Percentiles rank a stretch among this genome's conserved stretches.
Evolutionary conservation across 2,329 filamentous ascomycete species (phyloP).

Genomic region (Penicillium italicum): DNA sequence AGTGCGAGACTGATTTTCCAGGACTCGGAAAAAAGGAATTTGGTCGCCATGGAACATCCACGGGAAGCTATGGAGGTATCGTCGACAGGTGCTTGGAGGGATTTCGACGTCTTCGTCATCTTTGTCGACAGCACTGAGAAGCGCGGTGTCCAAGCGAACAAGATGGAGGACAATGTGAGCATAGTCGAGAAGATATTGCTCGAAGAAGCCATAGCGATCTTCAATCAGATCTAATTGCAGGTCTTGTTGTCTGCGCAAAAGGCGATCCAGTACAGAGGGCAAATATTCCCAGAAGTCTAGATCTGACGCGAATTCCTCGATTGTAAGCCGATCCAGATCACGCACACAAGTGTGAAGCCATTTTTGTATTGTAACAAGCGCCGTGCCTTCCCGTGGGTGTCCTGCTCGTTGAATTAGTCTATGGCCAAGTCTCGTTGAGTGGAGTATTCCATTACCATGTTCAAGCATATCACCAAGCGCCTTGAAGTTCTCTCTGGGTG

Average conservation of each 20-base stretch:
- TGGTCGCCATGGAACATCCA: constrained; percentile 34
- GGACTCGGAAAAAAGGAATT: constrained; percentile 38
- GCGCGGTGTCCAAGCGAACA: constrained; percentile 37
- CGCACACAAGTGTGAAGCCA: constrained; percentile 43
- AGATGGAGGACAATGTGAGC: constrained; percentile 42
- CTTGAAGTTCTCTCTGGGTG: constrained; percentile 33
- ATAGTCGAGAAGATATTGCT: constrained; percentile 43
- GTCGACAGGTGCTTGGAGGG: constrained; percentile 31
- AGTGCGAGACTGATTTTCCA: constrained; percentile 30
- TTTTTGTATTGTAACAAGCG: constrained; percentile 38
- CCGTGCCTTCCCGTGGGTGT: constrained; percentile 27
- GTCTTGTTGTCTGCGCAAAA: constrained; percentile 38
- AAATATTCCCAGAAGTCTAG: constrained; percentile 46
- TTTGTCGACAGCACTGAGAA: constrained; percentile 27
- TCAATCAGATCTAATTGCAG: constrained; percentile 33
- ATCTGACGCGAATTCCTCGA: constrained; percentile 38
- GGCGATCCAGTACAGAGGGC: constrained; percentile 38
- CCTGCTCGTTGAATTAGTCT: constrained; percentile 23
- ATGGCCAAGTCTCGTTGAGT: background rate
- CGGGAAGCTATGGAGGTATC: constrained; percentile 35
- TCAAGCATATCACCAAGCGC: constrained; percentile 35
- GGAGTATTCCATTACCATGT: constrained; percentile 30
- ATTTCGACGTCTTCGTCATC: constrained; percentile 29
- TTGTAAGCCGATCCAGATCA: constrained; percentile 33
- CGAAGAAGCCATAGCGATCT: constrained; percentile 32